A percentile compares a stretch with the other conserved stretches of the same genome.
Evolutionary conservation across 139 green algal species (phyloP).

Genomic region (Tetraselmis striata): DNA sequence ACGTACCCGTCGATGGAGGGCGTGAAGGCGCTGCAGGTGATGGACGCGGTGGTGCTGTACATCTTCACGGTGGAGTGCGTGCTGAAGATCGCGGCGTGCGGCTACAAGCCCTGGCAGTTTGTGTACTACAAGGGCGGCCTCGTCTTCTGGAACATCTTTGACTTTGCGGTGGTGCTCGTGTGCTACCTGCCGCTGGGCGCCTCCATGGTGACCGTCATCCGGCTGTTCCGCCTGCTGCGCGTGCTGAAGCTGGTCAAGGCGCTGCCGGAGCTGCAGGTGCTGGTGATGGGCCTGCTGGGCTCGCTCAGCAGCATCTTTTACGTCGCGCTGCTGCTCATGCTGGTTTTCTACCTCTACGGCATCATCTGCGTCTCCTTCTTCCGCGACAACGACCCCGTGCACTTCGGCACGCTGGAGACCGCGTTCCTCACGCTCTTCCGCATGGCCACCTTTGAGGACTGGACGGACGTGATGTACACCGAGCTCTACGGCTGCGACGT

Average conservation of each 20-base stretch:
- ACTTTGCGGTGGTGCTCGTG: neutral
- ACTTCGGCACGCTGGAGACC: constrained; percentile 11
- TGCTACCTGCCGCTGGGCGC: neutral
- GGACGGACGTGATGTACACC: constrained; percentile 10
- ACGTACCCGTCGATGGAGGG: neutral
- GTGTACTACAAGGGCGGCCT: neutral
- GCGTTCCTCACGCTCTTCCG: constrained; percentile 13
- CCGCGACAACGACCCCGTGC: neutral
- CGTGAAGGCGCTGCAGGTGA: neutral
- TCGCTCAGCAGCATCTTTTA: neutral
- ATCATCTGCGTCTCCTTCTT: neutral
- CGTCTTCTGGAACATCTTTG: neutral
- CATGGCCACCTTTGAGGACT: constrained; percentile 11
- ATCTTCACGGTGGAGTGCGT: neutral
- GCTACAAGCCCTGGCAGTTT: neutral
- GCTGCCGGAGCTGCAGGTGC: neutral
- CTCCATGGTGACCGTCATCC: neutral
- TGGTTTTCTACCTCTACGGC: neutral
- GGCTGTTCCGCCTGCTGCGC: neutral
- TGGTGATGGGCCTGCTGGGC: neutral
- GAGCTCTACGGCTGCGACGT: neutral
- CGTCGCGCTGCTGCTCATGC: neutral
- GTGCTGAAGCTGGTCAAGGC: neutral
- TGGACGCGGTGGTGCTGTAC: neutral
- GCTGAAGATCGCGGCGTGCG: neutral